Base-by-base conservation (phyloP, 129 eudicot genomes). In the Chrysanthemum lavandulifolium region DNA sequence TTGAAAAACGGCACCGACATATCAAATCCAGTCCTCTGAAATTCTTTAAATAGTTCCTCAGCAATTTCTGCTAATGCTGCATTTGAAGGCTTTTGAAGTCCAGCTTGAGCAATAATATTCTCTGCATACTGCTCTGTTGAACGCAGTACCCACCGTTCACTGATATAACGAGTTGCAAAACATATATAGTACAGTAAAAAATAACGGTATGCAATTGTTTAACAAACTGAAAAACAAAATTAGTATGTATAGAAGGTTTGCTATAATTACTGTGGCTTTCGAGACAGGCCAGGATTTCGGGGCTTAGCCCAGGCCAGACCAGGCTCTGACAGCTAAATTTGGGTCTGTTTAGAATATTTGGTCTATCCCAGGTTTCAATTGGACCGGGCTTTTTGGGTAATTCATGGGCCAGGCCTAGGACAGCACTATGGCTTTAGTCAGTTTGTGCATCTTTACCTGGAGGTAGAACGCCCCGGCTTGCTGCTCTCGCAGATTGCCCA, bases 71-170 rank as follows among this genome's bases (percentile, higher is more conserved):
- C 14, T 77, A 95, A 79, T 27, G 87, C 65, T 70, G 75, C 88
- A 76, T 72, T 67, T 33, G 99, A 83, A 62, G 88, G 97, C 83
- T 84, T 94, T 83, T 85, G 80, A 29, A 88, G 84, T 77, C 99
- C 99, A 65, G 82, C 72, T 74, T 75, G 84, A 62, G 86, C 84
- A 72, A 95, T 90, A 48, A 90, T 73, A 53, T 52, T 53, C 70
- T 84, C 84, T 36, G 99, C 99, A 76, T 90, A 95, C 65, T 88
- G 75, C 51, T 76, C 82, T 25, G 97, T 95, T 21, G 99, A 95
- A 72, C 84, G 96, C 81, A 95, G 78, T 69, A 95, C 94, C 97
- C 99, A 95, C 6, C 88, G 80, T 73, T 95, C 96, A 75, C 99
- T 95, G 79, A 40, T 19, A 63, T 58, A 53, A 19, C 25, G 68